phyloP scores from a whole-genome alignment of 2,329 filamentous ascomycete species.

The Calonectria henricotiae region DNA sequence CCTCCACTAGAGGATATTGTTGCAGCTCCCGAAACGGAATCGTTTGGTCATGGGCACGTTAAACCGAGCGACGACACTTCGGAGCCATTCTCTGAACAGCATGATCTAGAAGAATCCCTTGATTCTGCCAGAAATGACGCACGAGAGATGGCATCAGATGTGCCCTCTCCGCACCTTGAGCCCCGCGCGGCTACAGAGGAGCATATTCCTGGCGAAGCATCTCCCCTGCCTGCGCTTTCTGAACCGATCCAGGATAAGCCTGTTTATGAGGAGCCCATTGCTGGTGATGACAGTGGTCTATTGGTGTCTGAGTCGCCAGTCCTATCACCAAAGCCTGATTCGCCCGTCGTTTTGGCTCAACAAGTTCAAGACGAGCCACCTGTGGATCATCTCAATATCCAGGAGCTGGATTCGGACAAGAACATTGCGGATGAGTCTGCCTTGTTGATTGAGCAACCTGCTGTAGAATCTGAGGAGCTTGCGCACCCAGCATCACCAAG shows the following conservation, averaged over 20 bases:
- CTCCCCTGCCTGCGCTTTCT: conserved; percentile 3
- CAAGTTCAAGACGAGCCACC: not conserved
- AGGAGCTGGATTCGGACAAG: not conserved
- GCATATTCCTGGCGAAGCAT: conserved; percentile 29
- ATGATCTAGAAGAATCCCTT: not conserved
- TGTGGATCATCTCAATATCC: not conserved
- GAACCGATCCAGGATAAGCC: conserved; percentile 14
- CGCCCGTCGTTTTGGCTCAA: not conserved
- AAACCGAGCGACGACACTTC: too few relatives aligned
- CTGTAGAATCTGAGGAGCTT: not conserved
- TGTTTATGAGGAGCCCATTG: conserved; percentile 4
- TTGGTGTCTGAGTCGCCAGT: conserved; percentile 1
- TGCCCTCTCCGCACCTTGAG: conserved; percentile 26
- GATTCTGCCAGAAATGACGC: not conserved
- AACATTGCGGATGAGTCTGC: not conserved
- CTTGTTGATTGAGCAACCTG: not conserved
- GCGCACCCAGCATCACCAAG: not conserved
- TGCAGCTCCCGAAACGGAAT: not conserved
- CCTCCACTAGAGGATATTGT: not conserved
- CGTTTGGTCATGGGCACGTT: too few relatives aligned
- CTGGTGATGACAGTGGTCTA: not conserved
- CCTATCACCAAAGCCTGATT: conserved; percentile 5
- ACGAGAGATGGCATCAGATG: not conserved
- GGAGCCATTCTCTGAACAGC: not conserved
- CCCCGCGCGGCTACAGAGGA: conserved; percentile 1